These are phyloP conservation scores for Plasmodium vivax DNA, from an alignment of 169 alveolate species.

Conservation along the genomic window DNA sequence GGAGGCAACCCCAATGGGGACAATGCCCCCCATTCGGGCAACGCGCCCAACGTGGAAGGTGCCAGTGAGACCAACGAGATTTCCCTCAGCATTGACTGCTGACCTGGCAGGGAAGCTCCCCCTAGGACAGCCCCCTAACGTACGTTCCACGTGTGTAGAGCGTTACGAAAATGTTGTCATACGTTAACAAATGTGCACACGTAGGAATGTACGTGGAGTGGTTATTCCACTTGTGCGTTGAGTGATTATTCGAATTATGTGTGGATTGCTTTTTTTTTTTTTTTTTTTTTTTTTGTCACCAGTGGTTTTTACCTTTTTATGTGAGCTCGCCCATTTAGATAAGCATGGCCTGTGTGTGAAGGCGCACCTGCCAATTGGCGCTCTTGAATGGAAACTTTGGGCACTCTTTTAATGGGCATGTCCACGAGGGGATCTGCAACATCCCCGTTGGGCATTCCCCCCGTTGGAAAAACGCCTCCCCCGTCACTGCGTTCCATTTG, in stretches of 20 bases:
- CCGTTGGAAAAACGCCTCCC: not conserved
- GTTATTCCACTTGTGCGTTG: not conserved
- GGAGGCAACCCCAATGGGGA: not conserved
- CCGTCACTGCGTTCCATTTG: not conserved
- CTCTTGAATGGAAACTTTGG: not conserved
- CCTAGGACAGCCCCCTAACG: not conserved
- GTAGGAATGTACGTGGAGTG: not conserved
- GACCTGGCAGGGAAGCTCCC: not conserved
- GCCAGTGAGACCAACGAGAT: not conserved
- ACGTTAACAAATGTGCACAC: not conserved
- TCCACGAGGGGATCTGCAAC: not conserved
- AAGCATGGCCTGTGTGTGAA: not conserved
- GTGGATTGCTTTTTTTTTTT: not conserved
- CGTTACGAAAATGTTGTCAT: not conserved
- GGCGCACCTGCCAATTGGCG: not conserved
- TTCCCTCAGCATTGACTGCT: not conserved
- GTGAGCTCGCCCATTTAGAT: not conserved
- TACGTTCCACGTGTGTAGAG: not conserved
- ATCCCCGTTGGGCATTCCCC: not conserved
- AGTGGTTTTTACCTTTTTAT: not conserved
- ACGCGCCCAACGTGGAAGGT: not conserved
- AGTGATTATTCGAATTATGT: not conserved
- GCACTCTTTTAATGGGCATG: no score
- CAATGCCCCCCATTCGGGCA: not conserved
- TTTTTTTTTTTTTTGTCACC: not conserved